phyloP scores from a whole-genome alignment of 495 filamentous ascomycete genomes.

The Talaromyces adpressus region DNA sequence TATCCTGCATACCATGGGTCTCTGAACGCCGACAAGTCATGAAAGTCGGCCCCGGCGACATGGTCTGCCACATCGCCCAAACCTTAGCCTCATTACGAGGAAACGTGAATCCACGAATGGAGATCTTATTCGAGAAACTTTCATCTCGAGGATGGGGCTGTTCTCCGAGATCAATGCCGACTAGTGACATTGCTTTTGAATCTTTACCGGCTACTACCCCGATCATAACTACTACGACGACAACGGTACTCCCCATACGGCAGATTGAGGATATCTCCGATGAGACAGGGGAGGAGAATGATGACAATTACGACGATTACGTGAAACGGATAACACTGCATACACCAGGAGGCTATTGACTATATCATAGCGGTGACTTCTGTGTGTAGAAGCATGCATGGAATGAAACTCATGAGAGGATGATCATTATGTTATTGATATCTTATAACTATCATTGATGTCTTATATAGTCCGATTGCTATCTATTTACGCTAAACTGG shows the following conservation, averaged over 20 bases:
- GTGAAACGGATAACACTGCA: neutral
- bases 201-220: neutral
- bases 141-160: slow-evolving; percentile 1
- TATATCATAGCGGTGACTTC: neutral
- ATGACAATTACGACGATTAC: slow-evolving; percentile 1
- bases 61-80: slow-evolving; percentile 3
- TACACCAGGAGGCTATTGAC: neutral
- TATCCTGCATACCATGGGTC: slow-evolving; percentile 7
- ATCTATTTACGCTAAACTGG: neutral
- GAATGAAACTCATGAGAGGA: neutral
- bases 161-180: neutral
- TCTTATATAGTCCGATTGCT: neutral
- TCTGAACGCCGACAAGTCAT: slow-evolving; percentile 8
- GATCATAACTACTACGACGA: neutral
- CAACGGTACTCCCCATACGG: neutral
- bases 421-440: neutral
- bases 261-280: neutral
- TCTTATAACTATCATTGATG: no score
- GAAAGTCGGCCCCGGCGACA: slow-evolving; percentile 3
- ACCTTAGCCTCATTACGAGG: slow-evolving; percentile 6
- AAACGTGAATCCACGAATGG: slow-evolving; percentile 8
- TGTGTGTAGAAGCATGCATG: no score
- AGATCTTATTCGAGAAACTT: slow-evolving; percentile 7
- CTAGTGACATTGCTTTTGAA: neutral
- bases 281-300: neutral